These are phyloP conservation scores for Boletus patriciae DNA, from an alignment of 768 basidiomycete species.

Conservation along the genomic window DNA sequence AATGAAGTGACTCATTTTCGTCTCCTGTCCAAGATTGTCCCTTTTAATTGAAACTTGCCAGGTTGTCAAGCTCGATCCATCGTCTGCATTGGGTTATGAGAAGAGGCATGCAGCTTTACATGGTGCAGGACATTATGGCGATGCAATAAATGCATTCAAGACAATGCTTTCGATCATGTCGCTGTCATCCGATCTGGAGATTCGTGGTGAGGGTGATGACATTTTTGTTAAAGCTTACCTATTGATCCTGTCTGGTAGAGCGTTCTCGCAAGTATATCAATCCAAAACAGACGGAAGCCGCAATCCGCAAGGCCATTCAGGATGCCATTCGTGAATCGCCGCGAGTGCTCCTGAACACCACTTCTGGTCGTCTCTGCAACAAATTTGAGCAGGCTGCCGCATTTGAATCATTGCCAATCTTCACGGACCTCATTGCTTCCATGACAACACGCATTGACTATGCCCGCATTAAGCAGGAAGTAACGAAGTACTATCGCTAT, in stretches of 20 bases:
- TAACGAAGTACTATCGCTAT: neutral
- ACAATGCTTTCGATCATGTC: neutral
- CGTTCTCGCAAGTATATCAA: neutral
- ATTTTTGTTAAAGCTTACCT: no score
- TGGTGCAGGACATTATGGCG: neutral
- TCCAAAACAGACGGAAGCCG: neutral
- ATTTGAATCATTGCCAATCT: constrained; percentile 2
- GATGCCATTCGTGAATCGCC: constrained; percentile 4
- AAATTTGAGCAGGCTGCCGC: neutral
- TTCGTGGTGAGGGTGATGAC: neutral
- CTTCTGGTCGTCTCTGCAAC: neutral
- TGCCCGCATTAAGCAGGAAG: neutral
- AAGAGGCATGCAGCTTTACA: neutral
- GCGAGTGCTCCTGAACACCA: constrained; percentile 4
- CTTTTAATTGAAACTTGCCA: no score
- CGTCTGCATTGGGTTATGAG: neutral
- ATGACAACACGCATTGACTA: neutral
- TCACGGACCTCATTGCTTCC: constrained; percentile 4
- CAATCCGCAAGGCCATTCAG: neutral
- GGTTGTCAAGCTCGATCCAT: neutral
- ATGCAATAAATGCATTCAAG: neutral
- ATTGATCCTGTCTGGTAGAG: neutral
- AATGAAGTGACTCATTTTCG: no score
- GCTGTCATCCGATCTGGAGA: neutral
- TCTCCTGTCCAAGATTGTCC: no score